Base-by-base conservation (phyloP, 2,329 filamentous ascomycete species). In the Elsinoe fawcettii region DNA sequence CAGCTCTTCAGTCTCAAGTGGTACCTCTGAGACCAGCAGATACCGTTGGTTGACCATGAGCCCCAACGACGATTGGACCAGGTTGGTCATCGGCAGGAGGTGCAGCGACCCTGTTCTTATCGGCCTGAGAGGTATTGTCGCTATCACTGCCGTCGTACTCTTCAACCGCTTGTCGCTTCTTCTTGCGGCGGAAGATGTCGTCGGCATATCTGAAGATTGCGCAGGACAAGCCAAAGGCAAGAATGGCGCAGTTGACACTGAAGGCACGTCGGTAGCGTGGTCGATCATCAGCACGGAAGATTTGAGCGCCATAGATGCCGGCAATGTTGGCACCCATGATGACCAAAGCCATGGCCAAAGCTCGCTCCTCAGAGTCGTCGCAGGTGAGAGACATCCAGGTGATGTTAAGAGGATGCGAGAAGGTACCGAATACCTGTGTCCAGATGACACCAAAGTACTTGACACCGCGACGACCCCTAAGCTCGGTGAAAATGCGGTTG, bases 261-360 rank as follows among this genome's bases (percentile, higher is more conserved):
- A 80, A 82, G 1, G 73, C 79, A 14, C 77, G 73, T 2, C 75
- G 73, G 64, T 82, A 82, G 1, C 72, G 69, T 0, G 79, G 79
- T 44, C 66, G 67, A 61, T 82, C 79, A 55, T 81, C 77, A 0
- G 67, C 61, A 20, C 77, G 77, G 73, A 83, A 84, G 59, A 84
- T 78, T 64, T 84, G 80, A 0, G 79, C 79, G 2, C 81, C 81
- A 56, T 81, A 80, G 54, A 84, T 83, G 20, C 80, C 80, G 0
- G 80, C 80, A 23, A 78, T 79, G 61, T 84, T 84, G 49, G 80
- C 81, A 18, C 78, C 77, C 80, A 83, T 83, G 59, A 84, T 81
- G 54, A 82, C 73, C 68, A 79, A 73, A 6, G 80, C 80, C 81
- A 83, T 83, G 9, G 80, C 78, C 0, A 84, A 71, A 0, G 80